These are phyloP conservation scores for Davidsoniella eucalypti DNA, from an alignment of 2,329 filamentous ascomycete species.

Conservation along the genomic window DNA sequence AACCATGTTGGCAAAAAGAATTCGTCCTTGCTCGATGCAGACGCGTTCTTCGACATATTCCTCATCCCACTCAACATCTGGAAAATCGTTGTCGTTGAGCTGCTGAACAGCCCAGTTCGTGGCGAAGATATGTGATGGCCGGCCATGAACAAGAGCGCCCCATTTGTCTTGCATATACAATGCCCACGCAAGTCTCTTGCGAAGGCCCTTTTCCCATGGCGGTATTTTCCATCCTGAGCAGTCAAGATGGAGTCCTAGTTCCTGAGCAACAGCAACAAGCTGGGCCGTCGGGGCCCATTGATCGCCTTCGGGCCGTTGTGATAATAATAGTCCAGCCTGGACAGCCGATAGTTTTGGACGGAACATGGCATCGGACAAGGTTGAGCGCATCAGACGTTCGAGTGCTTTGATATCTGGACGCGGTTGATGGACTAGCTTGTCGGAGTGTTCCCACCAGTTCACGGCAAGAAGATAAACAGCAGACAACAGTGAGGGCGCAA, in stretches of 20 bases:
- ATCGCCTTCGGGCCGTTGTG: slow-evolving; percentile 60
- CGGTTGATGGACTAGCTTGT: slow-evolving; percentile 44
- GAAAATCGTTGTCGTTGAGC: slow-evolving; percentile 52
- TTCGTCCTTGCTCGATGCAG: slow-evolving; percentile 50
- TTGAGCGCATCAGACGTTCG: slow-evolving; percentile 56
- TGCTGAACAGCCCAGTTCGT: slow-evolving; percentile 61
- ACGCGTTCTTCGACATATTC: slow-evolving; percentile 42
- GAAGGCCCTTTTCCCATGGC: slow-evolving; percentile 67
- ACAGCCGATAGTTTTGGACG: slow-evolving; percentile 68
- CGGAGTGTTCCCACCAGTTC: slow-evolving; percentile 72
- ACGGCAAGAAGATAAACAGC: slow-evolving; percentile 73
- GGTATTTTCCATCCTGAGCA: slow-evolving; percentile 79
- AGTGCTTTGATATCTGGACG: slow-evolving; percentile 58
- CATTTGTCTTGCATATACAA: slow-evolving; percentile 90
- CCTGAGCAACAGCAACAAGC: slow-evolving; percentile 70
- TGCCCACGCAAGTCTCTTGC: slow-evolving; percentile 79
- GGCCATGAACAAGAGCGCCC: slow-evolving; percentile 70
- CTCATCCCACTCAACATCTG: slow-evolving; percentile 53
- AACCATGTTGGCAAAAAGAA: slow-evolving; percentile 61
- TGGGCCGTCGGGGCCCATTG: slow-evolving; percentile 78
- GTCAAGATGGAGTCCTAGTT: slow-evolving; percentile 77
- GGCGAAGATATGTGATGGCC: slow-evolving; percentile 57
- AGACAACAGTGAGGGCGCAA: slow-evolving; percentile 60
- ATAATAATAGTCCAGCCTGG: slow-evolving; percentile 58
- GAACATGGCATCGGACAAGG: slow-evolving; percentile 61